These are phyloP conservation scores for Chenopodium formosanum DNA, from an alignment of 148 eudicot genomes.

Conservation along the genomic window DNA sequence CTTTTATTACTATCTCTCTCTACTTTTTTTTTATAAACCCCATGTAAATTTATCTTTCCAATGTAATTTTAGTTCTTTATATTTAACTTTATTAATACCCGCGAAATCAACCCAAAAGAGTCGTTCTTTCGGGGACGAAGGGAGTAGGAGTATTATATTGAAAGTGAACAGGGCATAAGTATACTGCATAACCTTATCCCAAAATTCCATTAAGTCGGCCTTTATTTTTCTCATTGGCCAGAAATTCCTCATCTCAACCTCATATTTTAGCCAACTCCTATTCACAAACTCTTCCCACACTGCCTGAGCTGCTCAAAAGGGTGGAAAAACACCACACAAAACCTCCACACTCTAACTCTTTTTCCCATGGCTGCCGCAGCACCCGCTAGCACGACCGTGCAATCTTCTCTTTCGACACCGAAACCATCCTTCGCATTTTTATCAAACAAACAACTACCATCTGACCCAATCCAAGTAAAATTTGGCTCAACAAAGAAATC, in stretches of 20 bases:
- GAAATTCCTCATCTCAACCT: background rate
- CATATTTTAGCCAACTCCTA: background rate
- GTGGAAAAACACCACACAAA: background rate
- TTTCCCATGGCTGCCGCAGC: constrained; percentile 48
- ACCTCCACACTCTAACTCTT: constrained; percentile 18
- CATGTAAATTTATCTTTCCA: no score
- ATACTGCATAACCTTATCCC: background rate
- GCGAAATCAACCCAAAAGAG: no score
- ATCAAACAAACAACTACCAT: constrained; percentile 23
- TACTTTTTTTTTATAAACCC: no score
- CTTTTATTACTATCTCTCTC: no score
- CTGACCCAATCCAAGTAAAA: constrained; percentile 27
- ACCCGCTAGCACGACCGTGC: constrained; percentile 37
- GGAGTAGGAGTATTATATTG: no score
- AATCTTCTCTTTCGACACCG: constrained; percentile 46
- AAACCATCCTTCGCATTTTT: constrained; percentile 33
- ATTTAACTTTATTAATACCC: no score
- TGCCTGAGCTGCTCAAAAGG: background rate
- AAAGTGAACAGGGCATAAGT: background rate
- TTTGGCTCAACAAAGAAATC: constrained; percentile 19
- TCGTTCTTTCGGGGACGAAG: no score
- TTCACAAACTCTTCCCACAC: background rate
- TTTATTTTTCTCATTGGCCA: background rate
- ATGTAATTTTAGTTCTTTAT: no score
- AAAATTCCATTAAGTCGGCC: constrained; percentile 9